A percentile compares a stretch with the other conserved stretches of the same genome.
These are phyloP conservation scores for Podospora comata DNA, from an alignment of 495 filamentous ascomycete genomes.

Conservation along the genomic window DNA sequence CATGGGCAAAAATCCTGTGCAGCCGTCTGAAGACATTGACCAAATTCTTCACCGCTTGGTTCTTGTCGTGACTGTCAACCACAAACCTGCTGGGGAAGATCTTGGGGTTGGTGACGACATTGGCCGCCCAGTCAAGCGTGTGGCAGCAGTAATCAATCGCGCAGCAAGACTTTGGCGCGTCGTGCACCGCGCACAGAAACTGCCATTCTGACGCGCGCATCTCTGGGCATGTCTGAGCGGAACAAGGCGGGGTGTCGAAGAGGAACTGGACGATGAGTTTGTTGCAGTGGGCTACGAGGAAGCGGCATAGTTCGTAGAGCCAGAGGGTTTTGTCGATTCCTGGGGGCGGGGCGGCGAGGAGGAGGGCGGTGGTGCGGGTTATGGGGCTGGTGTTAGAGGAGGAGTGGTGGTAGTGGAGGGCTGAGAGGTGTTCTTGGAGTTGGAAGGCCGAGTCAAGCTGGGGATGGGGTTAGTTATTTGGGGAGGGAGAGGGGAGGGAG, in stretches of 20 bases:
- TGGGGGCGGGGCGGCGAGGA: conserved; percentile 73
- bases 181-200: conserved; percentile 96
- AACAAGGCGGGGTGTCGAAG: conserved; percentile 83
- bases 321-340: conserved; percentile 81
- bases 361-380: conserved; percentile 64
- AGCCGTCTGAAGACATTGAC: conserved; percentile 91
- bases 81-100: conserved; percentile 87
- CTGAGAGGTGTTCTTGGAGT: conserved; percentile 95
- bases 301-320: conserved; percentile 96
- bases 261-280: conserved; percentile 87
- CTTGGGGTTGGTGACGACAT: conserved; percentile 83
- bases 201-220: conserved; percentile 99
- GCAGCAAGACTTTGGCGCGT: conserved; percentile 89
- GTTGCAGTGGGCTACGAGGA: conserved; percentile 90
- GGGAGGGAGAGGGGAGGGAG: no score
- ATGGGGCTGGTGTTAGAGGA: conserved; percentile 63
- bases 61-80: conserved; percentile 58
- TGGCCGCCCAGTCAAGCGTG: conserved; percentile 94
- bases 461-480: conserved; percentile 12
- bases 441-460: conserved; percentile 95
- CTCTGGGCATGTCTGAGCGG: conserved; percentile 81
- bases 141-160: conserved; percentile 99
- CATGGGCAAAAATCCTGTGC: conserved; percentile 96
- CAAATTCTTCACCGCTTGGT: conserved; percentile 71
- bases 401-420: conserved; percentile 79